These are phyloP conservation scores for Citrus cavaleriei DNA, from an alignment of 345 rosid species.

Conservation along the genomic window DNA sequence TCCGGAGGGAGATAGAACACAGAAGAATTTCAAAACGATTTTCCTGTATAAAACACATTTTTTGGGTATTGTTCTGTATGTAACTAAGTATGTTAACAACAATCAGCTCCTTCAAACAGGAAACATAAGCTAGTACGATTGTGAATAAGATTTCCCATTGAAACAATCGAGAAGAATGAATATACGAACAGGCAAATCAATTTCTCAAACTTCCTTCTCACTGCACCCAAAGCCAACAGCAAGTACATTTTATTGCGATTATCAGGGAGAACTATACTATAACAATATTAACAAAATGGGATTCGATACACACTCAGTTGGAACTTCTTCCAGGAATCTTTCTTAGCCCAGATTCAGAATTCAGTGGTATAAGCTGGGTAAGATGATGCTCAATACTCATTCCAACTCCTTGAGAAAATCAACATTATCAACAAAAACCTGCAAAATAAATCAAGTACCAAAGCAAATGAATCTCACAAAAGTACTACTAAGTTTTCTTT, in stretches of 20 bases:
- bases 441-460: constrained; percentile 1
- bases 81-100: background rate
- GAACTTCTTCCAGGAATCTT: constrained; percentile 1
- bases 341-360: constrained; percentile 8
- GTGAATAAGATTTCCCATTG: background rate
- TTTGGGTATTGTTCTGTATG: background rate
- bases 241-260: constrained; percentile 6
- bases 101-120: constrained; percentile 3
- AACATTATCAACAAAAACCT: constrained; percentile 93
- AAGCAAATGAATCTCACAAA: background rate
- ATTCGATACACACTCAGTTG: background rate
- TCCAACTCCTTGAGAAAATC: constrained; percentile 90
- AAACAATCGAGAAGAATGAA: background rate
- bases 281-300: constrained; percentile 33
- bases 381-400: constrained; percentile 35
- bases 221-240: constrained; percentile 9
- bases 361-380: constrained; percentile 1
- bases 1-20: background rate
- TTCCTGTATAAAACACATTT: background rate
- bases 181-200: constrained; percentile 6
- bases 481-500: background rate
- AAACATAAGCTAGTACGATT: background rate
- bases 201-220: constrained; percentile 17
- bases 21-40: background rate
- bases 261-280: background rate